phyloP scores from a whole-genome alignment of 306 rosid genomes.

The Delonix regia region DNA sequence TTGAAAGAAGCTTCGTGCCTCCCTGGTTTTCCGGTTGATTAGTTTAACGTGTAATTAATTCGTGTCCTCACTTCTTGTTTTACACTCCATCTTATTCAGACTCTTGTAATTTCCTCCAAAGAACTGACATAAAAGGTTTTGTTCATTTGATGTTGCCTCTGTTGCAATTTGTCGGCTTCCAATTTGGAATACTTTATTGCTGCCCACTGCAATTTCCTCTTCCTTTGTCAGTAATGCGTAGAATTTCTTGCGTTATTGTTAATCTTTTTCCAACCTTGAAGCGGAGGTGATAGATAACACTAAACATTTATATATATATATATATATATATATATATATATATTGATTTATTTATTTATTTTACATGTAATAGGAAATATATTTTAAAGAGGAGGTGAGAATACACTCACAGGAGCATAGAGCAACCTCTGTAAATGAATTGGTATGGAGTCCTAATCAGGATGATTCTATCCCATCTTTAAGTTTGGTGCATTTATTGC shows the following conservation, averaged over 20 bases:
- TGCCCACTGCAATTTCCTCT: background rate
- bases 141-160: background rate
- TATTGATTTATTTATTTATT: no score
- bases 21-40: constrained; percentile 26
- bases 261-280: background rate
- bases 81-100: background rate
- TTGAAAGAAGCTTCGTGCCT: constrained; percentile 46
- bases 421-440: background rate
- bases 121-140: background rate
- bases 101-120: background rate
- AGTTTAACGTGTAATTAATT: constrained; percentile 23
- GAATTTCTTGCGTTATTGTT: background rate
- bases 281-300: background rate
- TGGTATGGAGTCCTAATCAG: constrained; percentile 40
- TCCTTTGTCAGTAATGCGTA: background rate
- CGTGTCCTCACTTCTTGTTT: constrained; percentile 10
- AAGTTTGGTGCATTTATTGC: constrained; percentile 28
- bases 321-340: no score
- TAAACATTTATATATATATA: no score
- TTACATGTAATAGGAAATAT: background rate
- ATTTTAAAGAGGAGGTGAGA: background rate
- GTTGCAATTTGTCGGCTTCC: background rate
- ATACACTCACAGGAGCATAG: background rate
- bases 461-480: constrained; percentile 25
- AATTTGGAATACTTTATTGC: background rate